Evolutionary conservation across 2,329 filamentous ascomycete species (phyloP), one percentile per base, ranked within the genome.

Genomic region (Phyllosticta citrichinensis): DNA sequence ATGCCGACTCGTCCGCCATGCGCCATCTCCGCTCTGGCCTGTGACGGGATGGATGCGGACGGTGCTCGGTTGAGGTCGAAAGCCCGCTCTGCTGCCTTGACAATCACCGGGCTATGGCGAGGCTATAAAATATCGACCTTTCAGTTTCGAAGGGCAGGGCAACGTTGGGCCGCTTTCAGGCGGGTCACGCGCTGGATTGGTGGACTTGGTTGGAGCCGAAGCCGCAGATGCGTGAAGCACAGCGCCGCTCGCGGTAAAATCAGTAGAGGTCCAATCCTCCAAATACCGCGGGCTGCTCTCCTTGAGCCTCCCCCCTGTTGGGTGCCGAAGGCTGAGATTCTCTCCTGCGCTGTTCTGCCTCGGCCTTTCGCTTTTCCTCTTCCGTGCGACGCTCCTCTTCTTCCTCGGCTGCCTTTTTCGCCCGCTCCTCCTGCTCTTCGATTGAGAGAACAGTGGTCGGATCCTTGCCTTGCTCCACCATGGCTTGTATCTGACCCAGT

Each of bases 381-480:
- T 76, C 73, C 51, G 65, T 66, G 63, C 67, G 70, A 62, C 69
- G 69, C 52, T 73, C 68, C 57, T 68, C 65, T 50, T 65, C 68
- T 57, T 72, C 70, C 52, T 53, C 55, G 3, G 60, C 60, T 2
- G 60, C 60, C 51, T 57, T 54, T 11, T 55, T 24, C 14, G 60
- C 60, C 14, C 55, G 55, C 19, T 61, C 55, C 30, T 55, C 60
- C 52, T 69, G 73, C 68, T 77, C 74, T 62, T 75, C 74, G 59
- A 73, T 79, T 1, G 84, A 69, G 30, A 72, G 63, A 57, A 74
- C 70, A n/a, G 62, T 67, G 22, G 65, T 80, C 9, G 84, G 84
- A 69, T 88, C 83, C 65, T 83, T 79, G 8, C 85, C 86, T 59
- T 79, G 75, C 66, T 87, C 85, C 5, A 81, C 65, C 64, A 90